phyloP scores from a whole-genome alignment of 768 basidiomycete species.

The Panaeolus papilionaceus region DNA sequence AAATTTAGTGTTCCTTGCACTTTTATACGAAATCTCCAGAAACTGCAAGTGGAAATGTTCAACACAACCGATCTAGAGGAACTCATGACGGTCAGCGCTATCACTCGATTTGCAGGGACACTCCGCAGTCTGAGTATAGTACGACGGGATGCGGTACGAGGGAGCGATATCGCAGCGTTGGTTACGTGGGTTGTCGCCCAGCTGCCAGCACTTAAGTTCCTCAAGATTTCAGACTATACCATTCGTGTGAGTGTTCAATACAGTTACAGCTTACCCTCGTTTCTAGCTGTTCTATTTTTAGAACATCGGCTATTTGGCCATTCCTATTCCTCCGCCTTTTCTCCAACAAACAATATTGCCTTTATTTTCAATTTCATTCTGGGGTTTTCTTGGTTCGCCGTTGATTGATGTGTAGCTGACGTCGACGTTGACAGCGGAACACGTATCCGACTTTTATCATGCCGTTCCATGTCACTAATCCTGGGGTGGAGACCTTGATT shows the following conservation, averaged over 20 bases:
- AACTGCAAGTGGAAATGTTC: conserved; percentile 27
- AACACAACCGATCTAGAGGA: conserved; percentile 27
- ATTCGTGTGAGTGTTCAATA: conserved; percentile 24
- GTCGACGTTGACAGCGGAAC: conserved; percentile 17
- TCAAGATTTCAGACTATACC: conserved; percentile 30
- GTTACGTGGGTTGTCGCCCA: conserved; percentile 28
- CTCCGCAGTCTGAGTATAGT: conserved; percentile 29
- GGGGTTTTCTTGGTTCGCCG: background rate
- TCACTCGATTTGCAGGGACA: conserved; percentile 22
- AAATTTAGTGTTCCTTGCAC: conserved; percentile 24
- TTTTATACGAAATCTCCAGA: conserved; percentile 23
- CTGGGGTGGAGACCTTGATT: conserved; percentile 28
- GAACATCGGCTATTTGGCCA: conserved; percentile 9
- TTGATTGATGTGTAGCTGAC: background rate
- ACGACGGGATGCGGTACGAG: conserved; percentile 21
- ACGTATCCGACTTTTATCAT: conserved; percentile 27
- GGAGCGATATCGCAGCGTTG: conserved; percentile 28
- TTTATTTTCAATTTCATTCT: background rate
- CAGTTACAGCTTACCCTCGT: background rate
- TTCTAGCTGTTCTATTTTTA: conserved; percentile 11
- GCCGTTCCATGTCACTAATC: conserved; percentile 25
- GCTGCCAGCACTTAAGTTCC: conserved; percentile 30
- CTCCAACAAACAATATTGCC: background rate
- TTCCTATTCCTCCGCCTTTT: conserved; percentile 1
- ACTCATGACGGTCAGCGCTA: conserved; percentile 28